Percentiles rank a stretch among this genome's conserved stretches.
These are phyloP conservation scores for Oryza australiensis DNA, from an alignment of 176 grass and related monocot species.

Conservation along the genomic window DNA sequence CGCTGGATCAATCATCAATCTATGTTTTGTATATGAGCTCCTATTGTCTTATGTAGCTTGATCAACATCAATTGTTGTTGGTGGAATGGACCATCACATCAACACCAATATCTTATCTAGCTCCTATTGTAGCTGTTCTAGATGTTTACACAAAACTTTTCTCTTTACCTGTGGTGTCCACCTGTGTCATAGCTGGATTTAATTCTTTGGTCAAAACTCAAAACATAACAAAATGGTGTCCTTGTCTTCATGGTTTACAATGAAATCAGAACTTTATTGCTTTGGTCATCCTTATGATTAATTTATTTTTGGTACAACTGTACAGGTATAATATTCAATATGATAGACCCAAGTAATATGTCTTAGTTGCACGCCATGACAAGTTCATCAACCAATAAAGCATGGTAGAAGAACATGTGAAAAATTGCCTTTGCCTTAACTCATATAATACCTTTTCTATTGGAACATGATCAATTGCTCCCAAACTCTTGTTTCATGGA, in stretches of 20 bases:
- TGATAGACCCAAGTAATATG: not conserved
- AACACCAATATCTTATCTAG: not conserved
- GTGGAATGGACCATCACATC: no score
- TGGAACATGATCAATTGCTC: not conserved
- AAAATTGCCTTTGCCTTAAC: not conserved
- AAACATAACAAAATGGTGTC: not conserved
- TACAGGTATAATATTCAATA: slow-evolving; percentile 4
- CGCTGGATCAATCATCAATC: not conserved
- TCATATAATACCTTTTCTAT: not conserved
- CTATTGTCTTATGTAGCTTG: not conserved
- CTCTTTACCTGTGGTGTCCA: not conserved
- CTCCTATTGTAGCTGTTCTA: not conserved
- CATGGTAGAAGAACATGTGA: not conserved
- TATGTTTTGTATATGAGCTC: slow-evolving; percentile 16
- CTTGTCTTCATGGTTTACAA: slow-evolving; percentile 21
- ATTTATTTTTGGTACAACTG: not conserved
- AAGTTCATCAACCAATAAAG: not conserved
- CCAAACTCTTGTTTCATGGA: not conserved
- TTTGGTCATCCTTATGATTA: not conserved
- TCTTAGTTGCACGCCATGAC: not conserved
- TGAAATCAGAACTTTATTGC: not conserved
- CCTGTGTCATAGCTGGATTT: not conserved
- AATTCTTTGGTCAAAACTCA: slow-evolving; percentile 12
- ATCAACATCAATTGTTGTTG: not conserved
- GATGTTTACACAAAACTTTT: not conserved